Evolutionary conservation across 108 stramenopile genomes (phyloP).

Genomic region (Pelagomonas calceolata): DNA sequence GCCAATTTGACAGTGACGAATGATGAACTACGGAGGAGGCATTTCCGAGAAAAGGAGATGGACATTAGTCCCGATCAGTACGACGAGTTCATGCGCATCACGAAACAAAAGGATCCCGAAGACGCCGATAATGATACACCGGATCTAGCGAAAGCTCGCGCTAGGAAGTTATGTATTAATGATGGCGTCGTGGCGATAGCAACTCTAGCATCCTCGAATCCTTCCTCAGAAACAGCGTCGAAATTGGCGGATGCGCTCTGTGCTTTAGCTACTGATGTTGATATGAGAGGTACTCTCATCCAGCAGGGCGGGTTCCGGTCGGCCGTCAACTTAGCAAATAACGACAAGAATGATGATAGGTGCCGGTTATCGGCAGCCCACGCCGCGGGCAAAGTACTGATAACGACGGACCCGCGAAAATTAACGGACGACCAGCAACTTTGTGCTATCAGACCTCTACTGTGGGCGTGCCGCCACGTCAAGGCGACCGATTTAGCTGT

Average conservation of each 20-base stretch:
- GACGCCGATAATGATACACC: slow-evolving; percentile 8
- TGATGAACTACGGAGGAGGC: slow-evolving; percentile 67
- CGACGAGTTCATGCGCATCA: slow-evolving; percentile 73
- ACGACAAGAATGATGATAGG: slow-evolving; percentile 26
- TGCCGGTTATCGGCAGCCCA: slow-evolving; percentile 61
- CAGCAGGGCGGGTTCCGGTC: slow-evolving; percentile 82
- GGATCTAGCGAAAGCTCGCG: background rate
- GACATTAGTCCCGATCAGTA: slow-evolving; percentile 82
- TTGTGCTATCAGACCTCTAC: slow-evolving; percentile 71
- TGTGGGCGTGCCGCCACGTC: slow-evolving; percentile 67
- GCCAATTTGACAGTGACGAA: slow-evolving; percentile 63
- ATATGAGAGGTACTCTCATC: slow-evolving; percentile 72
- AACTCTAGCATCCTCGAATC: background rate
- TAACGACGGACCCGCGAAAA: slow-evolving; percentile 81
- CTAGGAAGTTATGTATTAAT: background rate
- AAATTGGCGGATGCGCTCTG: slow-evolving; percentile 19
- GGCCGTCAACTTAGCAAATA: slow-evolving; percentile 48
- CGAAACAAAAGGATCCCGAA: slow-evolving; percentile 31
- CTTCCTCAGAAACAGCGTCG: background rate
- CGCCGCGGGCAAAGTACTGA: slow-evolving; percentile 81
- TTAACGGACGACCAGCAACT: slow-evolving; percentile 75
- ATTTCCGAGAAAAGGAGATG: slow-evolving; percentile 72
- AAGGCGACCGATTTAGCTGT: slow-evolving; percentile 75
- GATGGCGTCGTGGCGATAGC: background rate
- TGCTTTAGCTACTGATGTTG: slow-evolving; percentile 67